phyloP scores from a whole-genome alignment of 2,329 filamentous ascomycete genomes.

The Nemania sp. region DNA sequence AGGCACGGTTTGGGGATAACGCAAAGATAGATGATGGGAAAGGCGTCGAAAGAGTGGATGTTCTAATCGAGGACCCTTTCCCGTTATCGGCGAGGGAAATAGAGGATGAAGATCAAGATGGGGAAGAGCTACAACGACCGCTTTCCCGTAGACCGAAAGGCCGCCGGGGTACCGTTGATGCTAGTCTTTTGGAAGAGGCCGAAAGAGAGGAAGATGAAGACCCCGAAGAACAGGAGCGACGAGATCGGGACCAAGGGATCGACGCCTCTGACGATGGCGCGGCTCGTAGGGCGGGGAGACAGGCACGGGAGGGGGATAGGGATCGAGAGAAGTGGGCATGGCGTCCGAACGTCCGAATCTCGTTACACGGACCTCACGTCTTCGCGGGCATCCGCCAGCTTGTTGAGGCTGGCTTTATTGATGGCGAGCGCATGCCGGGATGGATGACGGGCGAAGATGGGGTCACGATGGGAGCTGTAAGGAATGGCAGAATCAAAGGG shows the following conservation, averaged over 20 bases:
- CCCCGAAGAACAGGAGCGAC: not conserved
- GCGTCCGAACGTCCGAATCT: constrained; percentile 72
- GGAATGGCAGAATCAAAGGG: constrained; percentile 72
- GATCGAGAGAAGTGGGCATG: constrained; percentile 53
- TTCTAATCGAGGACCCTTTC: constrained; percentile 70
- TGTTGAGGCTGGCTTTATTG: constrained; percentile 79
- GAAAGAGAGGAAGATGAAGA: constrained; percentile 46
- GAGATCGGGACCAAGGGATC: not conserved
- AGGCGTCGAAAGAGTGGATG: constrained; percentile 71
- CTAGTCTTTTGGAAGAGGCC: constrained; percentile 42
- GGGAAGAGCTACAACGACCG: constrained; percentile 24
- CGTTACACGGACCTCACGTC: constrained; percentile 80
- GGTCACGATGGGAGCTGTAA: constrained; percentile 78
- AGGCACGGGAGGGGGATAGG: constrained; percentile 44
- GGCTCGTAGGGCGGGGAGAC: constrained; percentile 46
- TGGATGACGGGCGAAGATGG: constrained; percentile 93
- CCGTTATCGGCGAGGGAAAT: constrained; percentile 47
- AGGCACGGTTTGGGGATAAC: constrained; percentile 76
- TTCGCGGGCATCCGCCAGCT: constrained; percentile 84
- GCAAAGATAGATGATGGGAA: constrained; percentile 67
- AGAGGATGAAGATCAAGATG: constrained; percentile 31
- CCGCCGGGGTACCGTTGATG: constrained; percentile 43
- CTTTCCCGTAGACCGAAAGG: constrained; percentile 42
- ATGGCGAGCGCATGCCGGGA: constrained; percentile 83
- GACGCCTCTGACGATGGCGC: constrained; percentile 42